Conservation (phyloP, 805 yeast species). For the Phaffomyces thermotolerans region DNA sequence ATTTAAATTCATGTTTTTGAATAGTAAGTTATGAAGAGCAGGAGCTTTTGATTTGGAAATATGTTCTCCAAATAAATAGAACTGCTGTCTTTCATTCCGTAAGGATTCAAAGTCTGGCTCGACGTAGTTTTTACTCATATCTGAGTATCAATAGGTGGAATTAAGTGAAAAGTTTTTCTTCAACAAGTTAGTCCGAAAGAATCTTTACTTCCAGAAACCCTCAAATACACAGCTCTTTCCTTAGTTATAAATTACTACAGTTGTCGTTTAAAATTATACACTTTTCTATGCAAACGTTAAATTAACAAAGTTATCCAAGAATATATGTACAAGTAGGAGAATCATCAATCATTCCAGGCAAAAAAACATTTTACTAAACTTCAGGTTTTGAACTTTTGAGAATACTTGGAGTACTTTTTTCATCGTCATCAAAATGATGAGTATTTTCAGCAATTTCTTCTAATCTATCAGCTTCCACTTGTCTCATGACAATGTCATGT, state of each 20-base stretch:
- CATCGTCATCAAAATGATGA: background rate
- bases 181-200: no score
- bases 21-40: slow-evolving; percentile 17
- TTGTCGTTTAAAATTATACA: no score
- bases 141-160: no score
- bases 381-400: no score
- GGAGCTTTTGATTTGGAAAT: slow-evolving; percentile 20
- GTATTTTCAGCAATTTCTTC: background rate
- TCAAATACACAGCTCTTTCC: no score
- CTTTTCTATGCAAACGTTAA: no score
- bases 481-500: slow-evolving; percentile 4
- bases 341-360: background rate
- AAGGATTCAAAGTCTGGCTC: slow-evolving; percentile 5
- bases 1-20: slow-evolving; percentile 11
- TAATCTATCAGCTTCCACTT: background rate
- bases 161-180: no score
- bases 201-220: no score
- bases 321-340: no score
- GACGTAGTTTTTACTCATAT: background rate
- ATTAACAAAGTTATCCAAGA: no score
- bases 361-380: background rate
- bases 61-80: slow-evolving; percentile 21
- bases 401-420: no score
- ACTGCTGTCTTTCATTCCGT: slow-evolving; percentile 6
- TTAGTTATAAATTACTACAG: no score